A percentile compares a stretch with the other conserved stretches of the same genome.
Conservation (phyloP, 2,329 filamentous ascomycete species). For the Calonectria montana region DNA sequence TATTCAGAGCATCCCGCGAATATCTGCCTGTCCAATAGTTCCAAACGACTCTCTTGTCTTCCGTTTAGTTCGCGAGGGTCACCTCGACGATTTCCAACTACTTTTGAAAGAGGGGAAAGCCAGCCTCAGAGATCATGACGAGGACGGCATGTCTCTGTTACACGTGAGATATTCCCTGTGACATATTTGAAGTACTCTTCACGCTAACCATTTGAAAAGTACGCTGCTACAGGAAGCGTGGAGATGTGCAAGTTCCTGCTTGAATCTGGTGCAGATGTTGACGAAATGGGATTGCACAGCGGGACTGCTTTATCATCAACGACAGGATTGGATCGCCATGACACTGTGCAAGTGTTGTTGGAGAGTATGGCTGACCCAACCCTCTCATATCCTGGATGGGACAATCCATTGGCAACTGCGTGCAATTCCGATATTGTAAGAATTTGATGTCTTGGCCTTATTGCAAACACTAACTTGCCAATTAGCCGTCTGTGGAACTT, state of each 20-base stretch:
- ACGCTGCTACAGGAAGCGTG: conserved; percentile 11
- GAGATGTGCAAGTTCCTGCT: conserved; percentile 30
- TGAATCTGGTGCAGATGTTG: conserved; percentile 25
- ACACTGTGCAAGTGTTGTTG: conserved; percentile 16
- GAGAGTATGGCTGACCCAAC: conserved; percentile 28
- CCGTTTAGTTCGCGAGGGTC: conserved; percentile 2
- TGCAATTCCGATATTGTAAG: neutral
- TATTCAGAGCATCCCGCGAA: conserved; percentile 28
- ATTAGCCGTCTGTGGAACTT: neutral
- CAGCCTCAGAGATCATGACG: conserved; percentile 27
- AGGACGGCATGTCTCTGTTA: conserved; percentile 23
- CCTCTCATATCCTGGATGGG: neutral
- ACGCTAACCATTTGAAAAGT: neutral
- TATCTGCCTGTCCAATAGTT: conserved; percentile 25
- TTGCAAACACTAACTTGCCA: neutral
- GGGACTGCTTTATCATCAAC: conserved; percentile 21
- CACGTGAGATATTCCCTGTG: conserved; percentile 1
- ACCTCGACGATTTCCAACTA: neutral
- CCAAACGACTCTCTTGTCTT: conserved; percentile 15
- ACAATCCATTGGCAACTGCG: neutral
- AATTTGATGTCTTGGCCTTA: too few relatives aligned
- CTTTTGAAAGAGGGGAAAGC: conserved; percentile 16
- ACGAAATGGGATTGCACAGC: conserved; percentile 22
- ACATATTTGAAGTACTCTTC: too few relatives aligned
- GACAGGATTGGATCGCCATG: neutral